Percentiles rank a stretch among this genome's conserved stretches.
Evolutionary conservation across 2,329 filamentous ascomycete genomes (phyloP).

Genomic region (Colletotrichum sidae): DNA sequence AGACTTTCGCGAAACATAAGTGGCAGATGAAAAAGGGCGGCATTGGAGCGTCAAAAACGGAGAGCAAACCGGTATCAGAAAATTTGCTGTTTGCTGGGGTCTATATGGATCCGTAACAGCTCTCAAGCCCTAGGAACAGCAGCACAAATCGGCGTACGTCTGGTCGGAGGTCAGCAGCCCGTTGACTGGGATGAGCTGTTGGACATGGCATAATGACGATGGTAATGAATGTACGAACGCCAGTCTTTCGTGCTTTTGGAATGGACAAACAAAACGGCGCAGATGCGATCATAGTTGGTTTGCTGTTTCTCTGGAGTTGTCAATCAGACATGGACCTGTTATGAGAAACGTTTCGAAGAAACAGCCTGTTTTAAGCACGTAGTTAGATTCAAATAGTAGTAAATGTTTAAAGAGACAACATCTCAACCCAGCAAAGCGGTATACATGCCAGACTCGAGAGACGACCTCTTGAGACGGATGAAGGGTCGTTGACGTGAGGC

Average conservation of each 20-base stretch:
- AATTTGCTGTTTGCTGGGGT: background rate
- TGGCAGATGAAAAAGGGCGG: background rate
- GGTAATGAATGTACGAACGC: slow-evolving; percentile 38
- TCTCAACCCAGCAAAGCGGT: background rate
- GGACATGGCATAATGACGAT: slow-evolving; percentile 38
- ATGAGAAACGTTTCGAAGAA: slow-evolving; percentile 24
- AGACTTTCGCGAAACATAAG: background rate
- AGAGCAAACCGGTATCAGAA: too few relatives aligned
- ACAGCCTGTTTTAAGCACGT: slow-evolving; percentile 23
- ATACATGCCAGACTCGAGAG: background rate
- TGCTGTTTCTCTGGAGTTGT: slow-evolving; percentile 15
- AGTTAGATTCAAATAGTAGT: slow-evolving; percentile 34
- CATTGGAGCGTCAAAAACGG: background rate
- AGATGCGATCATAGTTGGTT: slow-evolving; percentile 9
- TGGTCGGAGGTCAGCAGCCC: slow-evolving; percentile 26
- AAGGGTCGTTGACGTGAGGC: background rate
- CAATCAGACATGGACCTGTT: slow-evolving; percentile 3
- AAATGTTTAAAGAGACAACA: slow-evolving; percentile 19
- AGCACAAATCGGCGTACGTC: slow-evolving; percentile 31
- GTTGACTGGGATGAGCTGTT: slow-evolving; percentile 30
- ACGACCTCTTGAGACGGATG: background rate
- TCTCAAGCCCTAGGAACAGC: slow-evolving; percentile 11
- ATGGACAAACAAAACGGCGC: slow-evolving; percentile 8
- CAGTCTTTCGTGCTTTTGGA: slow-evolving; percentile 32
- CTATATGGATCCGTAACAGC: background rate